Evolutionary conservation across 2,329 filamentous ascomycete genomes (phyloP).

Genomic region (Fusarium sp.): DNA sequence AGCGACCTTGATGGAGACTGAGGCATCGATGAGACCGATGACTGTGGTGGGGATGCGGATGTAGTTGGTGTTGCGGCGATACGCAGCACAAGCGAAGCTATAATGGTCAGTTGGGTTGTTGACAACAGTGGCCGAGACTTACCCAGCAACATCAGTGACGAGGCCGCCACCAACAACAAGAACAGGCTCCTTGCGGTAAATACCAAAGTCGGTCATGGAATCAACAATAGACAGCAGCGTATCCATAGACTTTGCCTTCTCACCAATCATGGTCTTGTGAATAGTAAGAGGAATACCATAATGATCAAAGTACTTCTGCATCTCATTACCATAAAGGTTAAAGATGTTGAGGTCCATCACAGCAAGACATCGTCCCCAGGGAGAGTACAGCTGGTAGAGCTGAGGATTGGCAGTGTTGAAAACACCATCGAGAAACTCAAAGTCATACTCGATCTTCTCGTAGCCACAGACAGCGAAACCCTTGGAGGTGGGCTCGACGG

Average conservation of each 20-base stretch:
- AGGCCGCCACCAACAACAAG: conserved; percentile 76
- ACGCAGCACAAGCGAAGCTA: conserved; percentile 77
- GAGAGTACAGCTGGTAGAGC: conserved; percentile 73
- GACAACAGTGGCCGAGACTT: conserved; percentile 53
- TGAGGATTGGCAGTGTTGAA: conserved; percentile 71
- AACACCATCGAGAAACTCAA: conserved; percentile 77
- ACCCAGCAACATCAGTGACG: conserved; percentile 81
- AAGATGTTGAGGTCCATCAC: conserved; percentile 80
- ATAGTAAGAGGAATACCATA: conserved; percentile 72
- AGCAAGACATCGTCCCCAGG: conserved; percentile 74
- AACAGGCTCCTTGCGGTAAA: conserved; percentile 76
- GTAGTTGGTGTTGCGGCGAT: conserved; percentile 79
- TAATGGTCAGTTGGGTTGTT: conserved; percentile 37
- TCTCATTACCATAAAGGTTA: conserved; percentile 73
- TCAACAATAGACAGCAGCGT: conserved; percentile 77
- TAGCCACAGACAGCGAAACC: conserved; percentile 80
- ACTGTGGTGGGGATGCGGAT: conserved; percentile 81
- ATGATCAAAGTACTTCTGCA: conserved; percentile 76
- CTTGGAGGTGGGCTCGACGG: conserved; percentile 70
- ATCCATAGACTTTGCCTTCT: conserved; percentile 80
- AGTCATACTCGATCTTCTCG: conserved; percentile 82
- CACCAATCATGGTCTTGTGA: conserved; percentile 80
- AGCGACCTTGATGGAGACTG: conserved; percentile 82
- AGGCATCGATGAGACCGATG: conserved; percentile 80
- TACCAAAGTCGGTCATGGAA: conserved; percentile 80